Evolutionary conservation across 371 early-diverging fungal genomes (phyloP), one percentile per base, ranked within the genome.

Genomic region (Mycotypha africana): DNA sequence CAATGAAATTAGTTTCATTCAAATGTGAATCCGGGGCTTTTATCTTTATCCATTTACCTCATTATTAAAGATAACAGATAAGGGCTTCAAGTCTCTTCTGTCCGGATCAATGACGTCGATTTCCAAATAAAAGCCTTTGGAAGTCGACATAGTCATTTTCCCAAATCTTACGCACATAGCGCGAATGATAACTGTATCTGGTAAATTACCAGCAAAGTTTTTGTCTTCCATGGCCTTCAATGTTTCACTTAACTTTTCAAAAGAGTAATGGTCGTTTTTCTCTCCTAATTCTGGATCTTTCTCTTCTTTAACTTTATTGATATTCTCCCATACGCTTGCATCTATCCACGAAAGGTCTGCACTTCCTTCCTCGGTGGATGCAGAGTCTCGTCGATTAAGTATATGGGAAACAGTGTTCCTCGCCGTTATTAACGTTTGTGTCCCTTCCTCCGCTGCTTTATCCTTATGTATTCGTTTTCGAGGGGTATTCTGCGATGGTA

Each of bases 121-220:
- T 12, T 41, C 35, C n/a, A 45, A 23, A 24, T 46, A 47, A 16
- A 53, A 37, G 2, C 37, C 31, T 23, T 28, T 15, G 2, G 25
- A n/a, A n/a, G 21, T 12, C 3, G 25, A 28, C 25, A 42, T 41
- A 11, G 16, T 21, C 8, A 53, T 21, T 22, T 17, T 41, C 14
- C 39, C 47, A 20, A 46, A 28, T 14, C 30, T 35, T 8, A 39
- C 23, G 15, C 38, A 54, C 24, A 36, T 48, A 4, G 17, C 45
- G 24, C 25, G 12, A 0, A 49, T 38, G 14, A 45, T 36, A 1
- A 58, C 38, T 14, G 15, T 38, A 36, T 58, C 58, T 3, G 53
- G 33, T 14, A 49, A 15, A 22, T 44, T 14, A 1, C 23, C 49
- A 2, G 37, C 32, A 12, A 26, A 44, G 4, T 37, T 20, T n/a